These are phyloP conservation scores for Cytospora leucostoma DNA, from an alignment of 2,329 filamentous ascomycete genomes.

Conservation along the genomic window DNA sequence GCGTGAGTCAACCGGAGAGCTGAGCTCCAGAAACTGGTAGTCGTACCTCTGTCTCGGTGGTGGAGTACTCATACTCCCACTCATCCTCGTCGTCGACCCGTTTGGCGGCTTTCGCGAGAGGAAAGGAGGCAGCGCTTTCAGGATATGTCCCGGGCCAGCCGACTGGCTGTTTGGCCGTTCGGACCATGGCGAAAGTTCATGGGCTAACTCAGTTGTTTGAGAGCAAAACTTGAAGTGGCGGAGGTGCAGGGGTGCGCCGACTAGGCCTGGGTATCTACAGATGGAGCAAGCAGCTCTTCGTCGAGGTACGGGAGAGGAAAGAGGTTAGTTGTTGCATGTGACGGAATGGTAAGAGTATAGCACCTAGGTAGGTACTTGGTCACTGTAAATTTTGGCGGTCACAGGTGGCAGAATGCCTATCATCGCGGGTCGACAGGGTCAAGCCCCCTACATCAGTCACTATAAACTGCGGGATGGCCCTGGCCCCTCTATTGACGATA, in stretches of 20 bases:
- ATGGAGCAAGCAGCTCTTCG: neutral
- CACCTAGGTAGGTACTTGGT: neutral
- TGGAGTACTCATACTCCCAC: constrained; percentile 69
- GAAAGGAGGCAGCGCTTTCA: constrained; percentile 20
- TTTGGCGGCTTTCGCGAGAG: constrained; percentile 16
- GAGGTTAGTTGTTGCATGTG: neutral
- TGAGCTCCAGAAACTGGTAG: neutral
- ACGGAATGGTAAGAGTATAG: too few species aligned
- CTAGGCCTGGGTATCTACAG: neutral
- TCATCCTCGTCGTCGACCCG: constrained; percentile 53
- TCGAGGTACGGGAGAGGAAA: neutral
- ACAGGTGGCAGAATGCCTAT: constrained; percentile 32
- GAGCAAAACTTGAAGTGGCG: neutral
- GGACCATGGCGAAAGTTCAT: constrained; percentile 18
- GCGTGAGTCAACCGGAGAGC: neutral
- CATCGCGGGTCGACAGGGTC: constrained; percentile 13
- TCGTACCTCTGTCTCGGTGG: constrained; percentile 61
- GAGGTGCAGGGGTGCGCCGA: neutral
- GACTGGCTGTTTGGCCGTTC: constrained; percentile 29
- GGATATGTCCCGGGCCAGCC: constrained; percentile 18
- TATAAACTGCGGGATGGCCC: constrained; percentile 13
- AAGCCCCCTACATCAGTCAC: constrained; percentile 15
- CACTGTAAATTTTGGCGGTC: constrained; percentile 34
- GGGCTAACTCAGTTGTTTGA: neutral
- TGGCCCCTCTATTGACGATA: constrained; percentile 23